A percentile compares a stretch with the other conserved stretches of the same genome.
These are phyloP conservation scores for Biancaea sappan DNA, from an alignment of 306 rosid species.

Conservation along the genomic window DNA sequence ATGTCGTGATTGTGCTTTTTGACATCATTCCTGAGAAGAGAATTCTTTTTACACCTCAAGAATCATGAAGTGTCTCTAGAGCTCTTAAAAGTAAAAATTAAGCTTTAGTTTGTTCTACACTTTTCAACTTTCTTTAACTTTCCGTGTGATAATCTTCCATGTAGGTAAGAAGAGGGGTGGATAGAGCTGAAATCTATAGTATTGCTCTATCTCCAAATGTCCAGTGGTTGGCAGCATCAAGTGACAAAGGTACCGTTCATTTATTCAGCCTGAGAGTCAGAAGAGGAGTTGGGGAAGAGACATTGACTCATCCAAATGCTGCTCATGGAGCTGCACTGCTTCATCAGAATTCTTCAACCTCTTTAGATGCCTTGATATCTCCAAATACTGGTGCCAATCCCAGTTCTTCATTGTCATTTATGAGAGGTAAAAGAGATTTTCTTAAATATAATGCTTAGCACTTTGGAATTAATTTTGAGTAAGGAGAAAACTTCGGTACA, in stretches of 20 bases:
- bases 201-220: conserved; percentile 83
- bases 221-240: conserved; percentile 94
- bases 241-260: conserved; percentile 95
- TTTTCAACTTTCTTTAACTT: neutral
- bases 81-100: neutral
- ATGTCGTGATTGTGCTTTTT: neutral
- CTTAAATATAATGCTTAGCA: conserved; percentile 2
- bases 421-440: conserved; percentile 68
- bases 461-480: conserved; percentile 32
- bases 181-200: conserved; percentile 87
- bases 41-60: conserved; percentile 9
- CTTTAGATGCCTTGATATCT: conserved; percentile 79
- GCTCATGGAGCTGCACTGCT: conserved; percentile 56
- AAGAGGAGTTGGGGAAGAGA: conserved; percentile 72
- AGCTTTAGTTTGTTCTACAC: conserved; percentile 25
- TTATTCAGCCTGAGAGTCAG: conserved; percentile 88
- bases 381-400: conserved; percentile 77
- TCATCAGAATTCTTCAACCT: conserved; percentile 76
- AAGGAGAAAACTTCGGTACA: too few species aligned
- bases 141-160: conserved; percentile 7
- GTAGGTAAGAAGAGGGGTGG: conserved; percentile 94
- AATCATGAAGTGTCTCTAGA: neutral
- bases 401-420: conserved; percentile 83
- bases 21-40: conserved; percentile 1
- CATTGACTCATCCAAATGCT: conserved; percentile 41